Base-by-base conservation (phyloP, 805 yeast species). In the Barnettozyma populi region DNA sequence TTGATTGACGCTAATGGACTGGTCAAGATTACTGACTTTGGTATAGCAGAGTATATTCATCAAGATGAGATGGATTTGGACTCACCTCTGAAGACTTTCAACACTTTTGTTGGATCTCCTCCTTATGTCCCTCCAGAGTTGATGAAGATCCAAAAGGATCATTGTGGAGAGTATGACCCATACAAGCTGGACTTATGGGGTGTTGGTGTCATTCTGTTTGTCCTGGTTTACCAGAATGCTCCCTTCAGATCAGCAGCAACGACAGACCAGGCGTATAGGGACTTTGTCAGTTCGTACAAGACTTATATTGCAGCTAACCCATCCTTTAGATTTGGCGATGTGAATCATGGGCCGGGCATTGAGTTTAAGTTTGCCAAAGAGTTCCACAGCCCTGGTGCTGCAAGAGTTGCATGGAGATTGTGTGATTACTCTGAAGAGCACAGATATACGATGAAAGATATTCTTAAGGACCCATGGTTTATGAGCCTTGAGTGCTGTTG, bases 81-180 rank as follows among this genome's bases (percentile, higher is more conserved):
- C 0, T 71, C 79, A 21, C 74, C 55, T 6, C 43, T 67, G 8
- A 67, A 62, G 41, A 38, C 54, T 27, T 65, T 68, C 35, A 68
- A 74, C 37, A 68, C 79, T 2, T 75, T 76, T 61, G 84, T 84
- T 38, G 94, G 95, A 2, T 84, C 90, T 1, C 88, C 94, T 4
- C 94, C 94, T 1, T 86, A 84, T 63, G 78, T 84, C 11, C 80
- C 92, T 5, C 94, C 95, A 2, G 94, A 86, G 64, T 86, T 84
- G 14, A 68, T 77, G 52, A 72, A 70, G 50, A 75, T 68, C 35
- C 65, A 60, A 46, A 46, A 58, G 8, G 57, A 63, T 46, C 59
- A 62, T 44, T 62, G 56, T 19, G 59, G 61, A 25, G 65, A 75
- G 5, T 82, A 80, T 64, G 78, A 84, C 59, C 85, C 90, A 0